Base-by-base conservation (phyloP, 345 rosid genomes). In the Adansonia digitata region DNA sequence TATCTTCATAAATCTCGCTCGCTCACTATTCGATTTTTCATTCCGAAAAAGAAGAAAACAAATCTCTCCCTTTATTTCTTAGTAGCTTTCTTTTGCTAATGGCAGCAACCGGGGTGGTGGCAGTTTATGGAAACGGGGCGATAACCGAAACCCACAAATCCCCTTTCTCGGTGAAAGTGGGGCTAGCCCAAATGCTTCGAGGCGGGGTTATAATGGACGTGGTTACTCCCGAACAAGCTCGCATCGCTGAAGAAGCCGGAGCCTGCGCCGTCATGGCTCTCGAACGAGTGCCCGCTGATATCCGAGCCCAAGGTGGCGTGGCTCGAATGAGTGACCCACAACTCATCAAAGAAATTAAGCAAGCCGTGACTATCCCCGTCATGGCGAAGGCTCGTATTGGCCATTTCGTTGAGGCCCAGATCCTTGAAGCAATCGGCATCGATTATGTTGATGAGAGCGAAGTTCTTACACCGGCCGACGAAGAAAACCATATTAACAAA, bases 181-280 rank as follows among this genome's bases (percentile, higher is more conserved):
- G 96, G 18, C 77, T 91, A 15, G 96, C 93, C 52, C 93, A 91
- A 86, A 91, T 91, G 93, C 93, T 91, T 76, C 96, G 96, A 0
- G 93, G 96, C n/a, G 96, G 96, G 15, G 93, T 89, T 7, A 89
- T 91, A 75, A 89, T 91, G 93, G 93, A 89, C 76, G 96, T 91
- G 12, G 89, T 89, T 77, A 89, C 71, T 72, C 78, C 93, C 29
- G 93, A 91, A 40, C 93, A 91, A 57, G 96, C 96, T 24, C 85
- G 93, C 7, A 63, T 91, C 76, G 96, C 96, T 11, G 93, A 91
- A 75, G 90, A 88, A 75, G 94, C 92, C 3, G 92, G 94, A 2
- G 92, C 94, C 3, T 89, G 92, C 75, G 92, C 96, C 53, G 96
- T 91, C 81, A 89, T 91, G 96, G 96, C 93, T 56, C 64, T 89